Conservation (phyloP, 495 filamentous ascomycete species). For the Penicillium chermesinum region DNA sequence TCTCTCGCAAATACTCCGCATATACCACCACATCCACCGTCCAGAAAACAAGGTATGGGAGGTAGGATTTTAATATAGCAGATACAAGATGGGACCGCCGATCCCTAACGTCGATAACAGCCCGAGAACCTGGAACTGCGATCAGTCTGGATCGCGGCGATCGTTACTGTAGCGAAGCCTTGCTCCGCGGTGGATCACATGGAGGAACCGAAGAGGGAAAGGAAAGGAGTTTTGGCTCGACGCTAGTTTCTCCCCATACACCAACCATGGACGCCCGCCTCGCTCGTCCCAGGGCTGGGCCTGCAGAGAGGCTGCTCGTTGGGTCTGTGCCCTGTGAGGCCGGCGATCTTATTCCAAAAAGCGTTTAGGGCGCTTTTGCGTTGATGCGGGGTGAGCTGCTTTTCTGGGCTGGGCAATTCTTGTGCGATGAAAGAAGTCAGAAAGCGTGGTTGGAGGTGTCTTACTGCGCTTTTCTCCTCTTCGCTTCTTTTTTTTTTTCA, state of each 20-base stretch:
- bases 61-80: neutral
- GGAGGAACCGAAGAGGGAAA: neutral
- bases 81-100: neutral
- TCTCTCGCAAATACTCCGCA: neutral
- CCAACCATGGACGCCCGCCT: neutral
- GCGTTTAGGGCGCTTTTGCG: neutral
- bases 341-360: neutral
- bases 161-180: slow-evolving; percentile 12
- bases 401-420: too few relatives aligned
- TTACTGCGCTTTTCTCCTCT: neutral
- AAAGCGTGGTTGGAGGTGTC: neutral
- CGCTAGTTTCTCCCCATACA: neutral
- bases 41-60: neutral
- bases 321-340: neutral
- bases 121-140: neutral
- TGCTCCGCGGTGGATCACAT: slow-evolving; percentile 11
- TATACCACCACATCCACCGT: neutral
- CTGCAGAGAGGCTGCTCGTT: neutral
- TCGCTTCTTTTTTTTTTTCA: slow-evolving; percentile 3
- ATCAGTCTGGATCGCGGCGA: slow-evolving; percentile 2
- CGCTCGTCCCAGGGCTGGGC: neutral
- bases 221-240: neutral
- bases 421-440: too few relatives aligned
- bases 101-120: neutral
- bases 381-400: neutral